Evolutionary conservation across 2,329 filamentous ascomycete genomes (phyloP).

Genomic region (Pestalotiopsis sp.): DNA sequence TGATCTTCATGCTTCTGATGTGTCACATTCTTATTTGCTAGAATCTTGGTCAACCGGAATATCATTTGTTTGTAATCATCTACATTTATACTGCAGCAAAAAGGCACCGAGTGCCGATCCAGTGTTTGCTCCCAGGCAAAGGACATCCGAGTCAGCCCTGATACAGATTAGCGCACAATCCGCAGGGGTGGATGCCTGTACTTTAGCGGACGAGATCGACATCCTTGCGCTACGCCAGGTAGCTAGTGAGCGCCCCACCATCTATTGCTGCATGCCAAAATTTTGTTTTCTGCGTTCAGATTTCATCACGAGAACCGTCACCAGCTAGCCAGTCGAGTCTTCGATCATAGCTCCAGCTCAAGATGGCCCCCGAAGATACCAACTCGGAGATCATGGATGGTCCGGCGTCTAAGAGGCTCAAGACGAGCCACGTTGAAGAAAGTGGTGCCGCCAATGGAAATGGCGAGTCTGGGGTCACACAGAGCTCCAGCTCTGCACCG

Average conservation of each 20-base stretch:
- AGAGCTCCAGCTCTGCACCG: not conserved
- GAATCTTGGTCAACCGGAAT: no score
- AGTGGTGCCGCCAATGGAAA: not conserved
- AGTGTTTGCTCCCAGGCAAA: not conserved
- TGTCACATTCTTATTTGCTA: no score
- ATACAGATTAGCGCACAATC: not conserved
- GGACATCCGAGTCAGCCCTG: not conserved
- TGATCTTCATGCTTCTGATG: no score
- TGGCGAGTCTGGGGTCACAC: not conserved
- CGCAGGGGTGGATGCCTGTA: not conserved
- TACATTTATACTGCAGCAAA: not conserved
- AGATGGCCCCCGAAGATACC: not conserved
- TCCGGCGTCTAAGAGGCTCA: conserved; percentile 7
- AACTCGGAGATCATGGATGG: not conserved
- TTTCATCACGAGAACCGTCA: not conserved
- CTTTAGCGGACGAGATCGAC: not conserved
- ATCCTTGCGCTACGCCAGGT: not conserved
- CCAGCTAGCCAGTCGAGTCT: not conserved
- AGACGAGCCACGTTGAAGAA: not conserved
- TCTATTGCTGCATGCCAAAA: not conserved
- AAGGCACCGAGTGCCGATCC: not conserved
- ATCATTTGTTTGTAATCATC: not conserved
- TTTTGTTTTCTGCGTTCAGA: not conserved
- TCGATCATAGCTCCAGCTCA: not conserved
- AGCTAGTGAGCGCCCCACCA: not conserved